Conservation (phyloP, 1,139 yeast species). For the Magnusiomyces clavatus region DNA sequence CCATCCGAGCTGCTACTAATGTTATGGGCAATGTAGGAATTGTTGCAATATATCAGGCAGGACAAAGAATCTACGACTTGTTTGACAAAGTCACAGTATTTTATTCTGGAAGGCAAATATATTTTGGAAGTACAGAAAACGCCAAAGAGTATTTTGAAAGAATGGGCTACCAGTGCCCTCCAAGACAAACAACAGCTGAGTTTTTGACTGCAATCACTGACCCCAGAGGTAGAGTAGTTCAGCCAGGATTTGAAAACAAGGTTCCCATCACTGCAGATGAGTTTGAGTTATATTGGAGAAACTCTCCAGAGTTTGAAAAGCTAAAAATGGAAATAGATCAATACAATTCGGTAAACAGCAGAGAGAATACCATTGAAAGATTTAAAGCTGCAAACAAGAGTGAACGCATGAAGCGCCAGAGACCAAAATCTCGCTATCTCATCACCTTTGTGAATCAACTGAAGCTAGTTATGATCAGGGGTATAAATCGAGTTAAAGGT, state of each 20-base stretch:
- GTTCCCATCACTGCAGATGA: constrained; percentile 50
- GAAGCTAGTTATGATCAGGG: constrained; percentile 35
- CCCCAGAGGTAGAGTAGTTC: constrained; percentile 39
- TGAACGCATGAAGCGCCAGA: constrained; percentile 29
- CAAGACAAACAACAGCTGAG: constrained; percentile 51
- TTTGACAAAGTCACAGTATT: constrained; percentile 57
- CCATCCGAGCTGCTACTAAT: constrained; percentile 50
- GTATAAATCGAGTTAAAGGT: constrained; percentile 48
- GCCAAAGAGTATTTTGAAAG: constrained; percentile 46
- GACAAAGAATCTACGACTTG: constrained; percentile 50
- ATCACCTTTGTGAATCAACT: constrained; percentile 32
- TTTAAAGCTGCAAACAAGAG: constrained; percentile 10
- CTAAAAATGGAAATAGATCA: constrained; percentile 35
- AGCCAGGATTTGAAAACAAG: constrained; percentile 40
- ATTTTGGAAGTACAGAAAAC: constrained; percentile 43
- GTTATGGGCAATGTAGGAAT: constrained; percentile 47
- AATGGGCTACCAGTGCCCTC: constrained; percentile 54
- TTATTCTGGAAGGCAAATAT: constrained; percentile 50
- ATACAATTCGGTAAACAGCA: constrained; percentile 35
- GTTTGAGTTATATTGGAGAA: constrained; percentile 47
- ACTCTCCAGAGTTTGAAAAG: constrained; percentile 40
- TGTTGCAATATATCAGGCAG: constrained; percentile 52
- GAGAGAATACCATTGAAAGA: constrained; percentile 26
- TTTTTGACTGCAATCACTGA: constrained; percentile 57
- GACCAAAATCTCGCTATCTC: constrained; percentile 31